Conservation (phyloP, 2,329 filamentous ascomycete species). For the Scortechinia acanthostroma region DNA sequence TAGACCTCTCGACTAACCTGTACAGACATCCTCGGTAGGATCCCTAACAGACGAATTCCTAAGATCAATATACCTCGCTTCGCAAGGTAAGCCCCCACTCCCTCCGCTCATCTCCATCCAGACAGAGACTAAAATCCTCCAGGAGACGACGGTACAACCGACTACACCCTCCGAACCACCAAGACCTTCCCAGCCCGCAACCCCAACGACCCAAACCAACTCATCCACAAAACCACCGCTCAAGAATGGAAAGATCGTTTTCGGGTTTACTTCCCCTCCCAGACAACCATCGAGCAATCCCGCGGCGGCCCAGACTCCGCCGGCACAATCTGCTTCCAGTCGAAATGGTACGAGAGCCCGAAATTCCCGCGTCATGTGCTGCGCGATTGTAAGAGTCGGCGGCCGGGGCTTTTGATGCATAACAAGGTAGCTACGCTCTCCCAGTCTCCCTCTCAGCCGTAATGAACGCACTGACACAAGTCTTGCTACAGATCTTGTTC, state of each 20-base stretch:
- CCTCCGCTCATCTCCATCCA: too few species aligned
- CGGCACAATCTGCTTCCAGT: constrained; percentile 76
- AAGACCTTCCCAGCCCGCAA: neutral
- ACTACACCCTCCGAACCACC: constrained; percentile 2
- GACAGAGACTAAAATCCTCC: neutral
- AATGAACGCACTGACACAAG: neutral
- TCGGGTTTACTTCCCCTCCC: constrained; percentile 75
- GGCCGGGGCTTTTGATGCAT: constrained; percentile 74
- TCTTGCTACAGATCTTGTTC: constrained; percentile 37
- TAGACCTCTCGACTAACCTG: constrained; percentile 9
- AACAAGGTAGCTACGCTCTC: constrained; percentile 55
- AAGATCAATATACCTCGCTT: constrained; percentile 41
- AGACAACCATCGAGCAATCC: constrained; percentile 59
- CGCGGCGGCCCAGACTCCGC: constrained; percentile 48
- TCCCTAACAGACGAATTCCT: constrained; percentile 66
- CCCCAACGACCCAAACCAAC: neutral
- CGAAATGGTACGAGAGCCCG: constrained; percentile 62
- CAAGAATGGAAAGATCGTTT: constrained; percentile 37
- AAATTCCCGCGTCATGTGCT: constrained; percentile 69
- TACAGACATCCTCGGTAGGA: constrained; percentile 73
- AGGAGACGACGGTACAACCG: constrained; percentile 3
- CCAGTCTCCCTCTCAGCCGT: neutral
- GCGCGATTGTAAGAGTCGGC: constrained; percentile 67
- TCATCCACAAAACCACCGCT: neutral
- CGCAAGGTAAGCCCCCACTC: constrained; percentile 37